Conservation (phyloP, 768 basidiomycete species). For the Lactarius hatsudake region DNA sequence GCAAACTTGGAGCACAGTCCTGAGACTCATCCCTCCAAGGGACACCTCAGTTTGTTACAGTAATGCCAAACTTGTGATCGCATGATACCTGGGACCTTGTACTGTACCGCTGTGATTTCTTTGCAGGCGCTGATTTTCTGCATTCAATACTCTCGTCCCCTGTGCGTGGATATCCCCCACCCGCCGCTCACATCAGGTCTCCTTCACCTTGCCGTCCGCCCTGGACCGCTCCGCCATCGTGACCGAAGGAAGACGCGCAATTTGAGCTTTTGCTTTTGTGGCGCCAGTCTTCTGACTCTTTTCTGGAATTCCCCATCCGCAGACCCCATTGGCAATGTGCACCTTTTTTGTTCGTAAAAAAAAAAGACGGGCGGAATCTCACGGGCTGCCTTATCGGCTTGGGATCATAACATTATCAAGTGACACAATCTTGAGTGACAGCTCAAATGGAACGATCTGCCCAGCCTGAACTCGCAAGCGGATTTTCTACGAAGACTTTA, state of each 20-base stretch:
- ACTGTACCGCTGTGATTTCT: no score
- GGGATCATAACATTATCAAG: not conserved
- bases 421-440: not conserved
- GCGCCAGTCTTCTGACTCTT: not conserved
- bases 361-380: not conserved
- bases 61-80: not conserved
- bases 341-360: not conserved
- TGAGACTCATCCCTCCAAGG: not conserved
- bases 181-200: no score
- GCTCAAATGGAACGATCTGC: not conserved
- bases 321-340: not conserved
- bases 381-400: not conserved
- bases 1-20: not conserved
- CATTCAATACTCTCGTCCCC: not conserved
- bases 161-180: not conserved
- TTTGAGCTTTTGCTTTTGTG: not conserved
- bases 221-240: not conserved
- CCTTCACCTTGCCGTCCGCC: not conserved
- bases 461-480: not conserved
- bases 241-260: not conserved
- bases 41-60: not conserved
- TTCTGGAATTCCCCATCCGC: not conserved
- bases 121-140: not conserved
- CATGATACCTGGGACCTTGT: not conserved
- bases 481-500: not conserved